Evolutionary conservation across 345 rosid genomes (phyloP).

Genomic region (Lepidium africanum): DNA sequence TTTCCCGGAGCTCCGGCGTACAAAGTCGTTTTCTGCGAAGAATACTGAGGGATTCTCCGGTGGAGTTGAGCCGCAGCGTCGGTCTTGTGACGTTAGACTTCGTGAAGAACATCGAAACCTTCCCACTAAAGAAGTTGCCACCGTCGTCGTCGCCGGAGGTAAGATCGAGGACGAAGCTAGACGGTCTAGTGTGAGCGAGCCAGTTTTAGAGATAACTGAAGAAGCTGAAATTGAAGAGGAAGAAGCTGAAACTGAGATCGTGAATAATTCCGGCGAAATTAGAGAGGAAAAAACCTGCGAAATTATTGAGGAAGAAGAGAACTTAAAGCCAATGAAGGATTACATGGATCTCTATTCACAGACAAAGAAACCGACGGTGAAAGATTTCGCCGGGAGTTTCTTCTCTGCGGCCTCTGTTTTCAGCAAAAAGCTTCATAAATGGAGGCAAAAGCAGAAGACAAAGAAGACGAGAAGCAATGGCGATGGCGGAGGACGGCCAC

Average conservation of each 20-base stretch:
- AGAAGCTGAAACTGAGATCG: slow-evolving; percentile 22
- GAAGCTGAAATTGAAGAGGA: slow-evolving; percentile 31
- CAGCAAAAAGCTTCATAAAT: slow-evolving; percentile 88
- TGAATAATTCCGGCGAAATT: slow-evolving; percentile 36
- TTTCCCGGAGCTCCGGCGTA: slow-evolving; percentile 87
- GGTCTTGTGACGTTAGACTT: slow-evolving; percentile 89
- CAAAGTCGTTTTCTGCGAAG: slow-evolving; percentile 87
- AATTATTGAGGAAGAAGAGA: slow-evolving; percentile 53
- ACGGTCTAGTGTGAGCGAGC: slow-evolving; percentile 33
- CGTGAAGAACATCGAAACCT: slow-evolving; percentile 54
- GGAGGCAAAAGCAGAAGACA: slow-evolving; percentile 83
- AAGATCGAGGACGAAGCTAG: slow-evolving; percentile 39
- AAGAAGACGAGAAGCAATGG: slow-evolving; percentile 49
- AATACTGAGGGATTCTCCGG: slow-evolving; percentile 81
- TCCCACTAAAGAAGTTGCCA: slow-evolving; percentile 19
- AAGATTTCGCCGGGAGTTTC: slow-evolving; percentile 70
- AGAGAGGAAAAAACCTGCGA: slow-evolving; percentile 34
- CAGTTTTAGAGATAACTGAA: slow-evolving; percentile 38
- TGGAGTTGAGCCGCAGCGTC: slow-evolving; percentile 82
- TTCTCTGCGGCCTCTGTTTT: slow-evolving; percentile 94
- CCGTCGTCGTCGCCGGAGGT: not conserved
- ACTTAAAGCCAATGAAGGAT: slow-evolving; percentile 77
- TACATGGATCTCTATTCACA: slow-evolving; percentile 84
- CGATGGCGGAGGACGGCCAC: slow-evolving; percentile 31
- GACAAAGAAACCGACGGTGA: slow-evolving; percentile 33